Conservation (phyloP, 176 grass and related monocot genomes). For the Lolium perenne region DNA sequence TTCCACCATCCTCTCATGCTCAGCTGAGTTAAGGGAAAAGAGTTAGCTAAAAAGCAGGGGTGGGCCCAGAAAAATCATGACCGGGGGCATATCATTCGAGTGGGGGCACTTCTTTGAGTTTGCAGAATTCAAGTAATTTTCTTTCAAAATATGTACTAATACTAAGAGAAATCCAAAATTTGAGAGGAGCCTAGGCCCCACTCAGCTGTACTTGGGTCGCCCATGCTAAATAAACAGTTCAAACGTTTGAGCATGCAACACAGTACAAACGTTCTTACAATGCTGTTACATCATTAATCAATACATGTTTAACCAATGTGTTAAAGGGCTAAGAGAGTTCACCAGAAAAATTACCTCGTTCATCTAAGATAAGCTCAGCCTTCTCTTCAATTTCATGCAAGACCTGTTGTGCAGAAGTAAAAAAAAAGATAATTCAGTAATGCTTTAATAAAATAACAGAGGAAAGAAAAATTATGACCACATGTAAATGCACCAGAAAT, state of each 20-base stretch:
- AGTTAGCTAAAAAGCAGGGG: background rate
- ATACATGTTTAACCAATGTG: slow-evolving; percentile 4
- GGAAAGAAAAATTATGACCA: background rate
- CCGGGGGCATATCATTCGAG: too few relatives aligned
- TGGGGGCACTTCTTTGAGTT: too few relatives aligned
- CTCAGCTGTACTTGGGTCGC: too few relatives aligned
- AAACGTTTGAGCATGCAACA: background rate
- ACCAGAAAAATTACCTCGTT: slow-evolving; percentile 68
- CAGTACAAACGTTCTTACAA: slow-evolving; percentile 11
- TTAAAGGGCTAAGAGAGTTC: slow-evolving; percentile 7
- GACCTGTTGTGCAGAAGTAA: slow-evolving; percentile 55
- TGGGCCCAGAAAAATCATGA: too few relatives aligned
- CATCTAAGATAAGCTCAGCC: slow-evolving; percentile 93
- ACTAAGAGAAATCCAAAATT: too few relatives aligned
- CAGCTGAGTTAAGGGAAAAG: slow-evolving; percentile 59
- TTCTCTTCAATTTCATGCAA: slow-evolving; percentile 98
- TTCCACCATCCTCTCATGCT: slow-evolving; percentile 93
- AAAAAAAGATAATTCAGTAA: slow-evolving; percentile 40
- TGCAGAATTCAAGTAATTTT: too few relatives aligned
- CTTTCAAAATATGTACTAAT: too few relatives aligned
- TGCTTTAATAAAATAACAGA: background rate
- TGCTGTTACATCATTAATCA: slow-evolving; percentile 8
- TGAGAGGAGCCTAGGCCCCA: too few relatives aligned
- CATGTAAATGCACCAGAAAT: too few relatives aligned
- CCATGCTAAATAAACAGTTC: background rate